Evolutionary conservation across 345 rosid species (phyloP), one percentile per base, ranked within the genome.

Genomic region (Microcos paniculata): DNA sequence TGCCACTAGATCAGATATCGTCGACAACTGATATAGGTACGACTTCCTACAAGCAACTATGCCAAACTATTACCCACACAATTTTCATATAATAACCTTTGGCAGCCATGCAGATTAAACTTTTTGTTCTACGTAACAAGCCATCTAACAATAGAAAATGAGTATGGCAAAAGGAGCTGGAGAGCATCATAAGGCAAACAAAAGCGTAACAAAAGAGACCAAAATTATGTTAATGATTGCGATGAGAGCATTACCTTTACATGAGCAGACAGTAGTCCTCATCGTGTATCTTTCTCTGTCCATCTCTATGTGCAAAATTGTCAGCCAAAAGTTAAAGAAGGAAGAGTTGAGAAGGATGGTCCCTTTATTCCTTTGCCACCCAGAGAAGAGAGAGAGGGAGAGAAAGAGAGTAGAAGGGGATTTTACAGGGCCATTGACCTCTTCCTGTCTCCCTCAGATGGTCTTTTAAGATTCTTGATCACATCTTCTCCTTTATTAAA

Each of bases 401-500:
- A 72, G 31, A 3, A 33, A 48, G 70, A 72, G 56, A 35, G 61
- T 18, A 57, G 51, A 78, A 33, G 74, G 65, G 62, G 31, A 33
- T 57, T 70, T 71, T 15, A 14, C 28, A 21, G 13, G 57, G 61
- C 40, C 16, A 38, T 21, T 46, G 56, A 38, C 72, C 55, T 52
- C 71, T 59, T 21, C 53, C 4, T 52, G 67, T 70, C 70, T 62
- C 70, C 73, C 48, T 71, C 64, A 33, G 19, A 66, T 18, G 31
- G 62, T 16, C 69, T 72, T 76, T 73, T 61, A 52, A 81, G 73
- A 77, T 76, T 74, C 62, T 55, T 59, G 76, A 72, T 70, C 76
- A 67, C 71, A 18, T 77, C 65, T 62, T 77, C 65, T 76, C 78
- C 80, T 77, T 80, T 77, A 40, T 59, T 26, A 62, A 75, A 84